Conservation (phyloP, 306 rosid genomes). For the Dryas drummondii region DNA sequence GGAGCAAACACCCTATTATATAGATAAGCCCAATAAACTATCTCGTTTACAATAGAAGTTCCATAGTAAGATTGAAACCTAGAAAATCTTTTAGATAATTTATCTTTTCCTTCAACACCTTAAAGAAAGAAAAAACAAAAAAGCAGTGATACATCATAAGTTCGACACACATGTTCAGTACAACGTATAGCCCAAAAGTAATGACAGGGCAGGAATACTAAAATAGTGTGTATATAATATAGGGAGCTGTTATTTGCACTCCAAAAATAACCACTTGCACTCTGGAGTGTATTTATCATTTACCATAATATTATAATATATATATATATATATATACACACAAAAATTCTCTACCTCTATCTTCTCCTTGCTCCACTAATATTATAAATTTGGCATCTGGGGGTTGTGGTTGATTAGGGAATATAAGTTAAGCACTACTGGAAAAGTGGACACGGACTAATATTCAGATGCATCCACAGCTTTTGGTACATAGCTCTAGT, state of each 20-base stretch:
- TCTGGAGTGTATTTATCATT: no score
- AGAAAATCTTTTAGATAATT: no score
- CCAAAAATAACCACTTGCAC: no score
- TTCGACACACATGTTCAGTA: background rate
- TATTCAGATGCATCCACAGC: background rate
- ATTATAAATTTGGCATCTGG: background rate
- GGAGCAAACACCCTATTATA: no score
- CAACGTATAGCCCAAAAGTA: background rate
- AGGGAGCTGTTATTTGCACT: no score
- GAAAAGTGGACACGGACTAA: background rate
- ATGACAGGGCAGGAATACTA: background rate
- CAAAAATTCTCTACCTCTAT: background rate
- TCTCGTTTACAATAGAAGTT: no score
- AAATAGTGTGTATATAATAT: background rate
- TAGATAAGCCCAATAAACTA: no score
- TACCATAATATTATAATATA: no score
- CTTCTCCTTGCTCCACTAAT: background rate
- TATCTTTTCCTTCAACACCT: no score
- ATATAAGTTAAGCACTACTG: background rate
- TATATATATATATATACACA: no score
- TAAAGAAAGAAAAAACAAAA: background rate
- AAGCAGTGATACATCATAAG: background rate
- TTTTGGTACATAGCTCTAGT: background rate
- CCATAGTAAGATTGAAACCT: no score
- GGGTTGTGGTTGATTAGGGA: background rate